Base-by-base conservation (phyloP, 192 early-diverging fungal genomes). In the Backusella parvicylindrica region DNA sequence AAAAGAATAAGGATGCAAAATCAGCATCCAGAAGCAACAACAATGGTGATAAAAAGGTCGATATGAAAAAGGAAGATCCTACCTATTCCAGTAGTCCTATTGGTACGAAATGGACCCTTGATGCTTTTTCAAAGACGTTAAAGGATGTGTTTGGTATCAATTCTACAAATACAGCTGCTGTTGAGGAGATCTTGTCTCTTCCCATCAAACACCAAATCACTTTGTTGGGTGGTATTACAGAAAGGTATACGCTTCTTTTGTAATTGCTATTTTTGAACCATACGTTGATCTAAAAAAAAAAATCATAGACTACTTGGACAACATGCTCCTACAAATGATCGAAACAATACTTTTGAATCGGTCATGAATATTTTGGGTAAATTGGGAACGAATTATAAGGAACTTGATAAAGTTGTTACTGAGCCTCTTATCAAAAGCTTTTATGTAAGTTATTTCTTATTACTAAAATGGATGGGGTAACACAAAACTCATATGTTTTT, bases 331-430 rank as follows among this genome's bases (percentile, higher is more conserved):
- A 65, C 26, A 12, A 66, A 75, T 60, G 74, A 75, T 49, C 47
- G 74, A 35, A 68, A 75, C 28, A 75, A 75, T 38, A 38, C 41
- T 50, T 75, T 75, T 60, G 74, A 75, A 32, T 38, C 38, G 1
- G 64, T 75, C 23, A 75, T 75, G 47, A 38, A 69, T 40, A 69
- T 68, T 13, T 40, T 75, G 33, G 67, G 66, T 2, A 49, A 53
- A 8, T 60, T 75, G 35, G 68, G 68, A 12, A 35, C 74, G 28
- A 49, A 68, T 33, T 37, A 69, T 38, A 67, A 75, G 2, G 74
- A 75, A 6, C 43, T 75, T 18, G 35, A 69, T 18, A 23, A 68
- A 15, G 8, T 60, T 21, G 37, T 75, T 23, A 75, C 74, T 9
- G 31, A 75, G 16, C 74, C 74, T 36, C 66, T 75, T 2, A 38